Percentiles rank a stretch among this genome's conserved stretches.
phyloP scores from a whole-genome alignment of 495 filamentous ascomycete genomes.

The Hypoxylon intermedium region DNA sequence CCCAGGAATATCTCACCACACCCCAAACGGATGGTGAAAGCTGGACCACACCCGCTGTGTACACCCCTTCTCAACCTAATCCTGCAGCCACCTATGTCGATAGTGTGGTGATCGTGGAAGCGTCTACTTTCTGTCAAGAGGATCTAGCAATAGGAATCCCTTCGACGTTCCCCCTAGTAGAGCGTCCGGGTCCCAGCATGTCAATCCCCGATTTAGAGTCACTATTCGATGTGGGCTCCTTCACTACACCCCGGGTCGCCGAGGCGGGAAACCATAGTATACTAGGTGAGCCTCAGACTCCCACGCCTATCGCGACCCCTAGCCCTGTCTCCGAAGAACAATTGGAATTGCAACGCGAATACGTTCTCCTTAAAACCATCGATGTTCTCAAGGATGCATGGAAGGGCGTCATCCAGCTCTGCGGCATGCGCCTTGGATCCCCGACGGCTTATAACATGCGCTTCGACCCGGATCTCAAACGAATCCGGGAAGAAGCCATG shows the following conservation, averaged over 20 bases:
- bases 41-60: not conserved
- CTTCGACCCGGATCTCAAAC: conserved; percentile 1
- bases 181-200: not conserved
- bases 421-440: not conserved
- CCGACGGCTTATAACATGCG: not conserved
- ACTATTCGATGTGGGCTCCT: not conserved
- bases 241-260: not conserved
- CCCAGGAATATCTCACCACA: not conserved
- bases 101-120: not conserved
- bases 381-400: not conserved
- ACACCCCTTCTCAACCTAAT: not conserved
- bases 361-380: not conserved
- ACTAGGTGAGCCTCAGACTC: not conserved
- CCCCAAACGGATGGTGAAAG: not conserved
- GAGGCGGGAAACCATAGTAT: not conserved
- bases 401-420: not conserved
- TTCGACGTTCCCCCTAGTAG: not conserved
- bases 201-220: not conserved
- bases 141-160: not conserved
- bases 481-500: not conserved
- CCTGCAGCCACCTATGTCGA: not conserved
- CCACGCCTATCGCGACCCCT: not conserved
- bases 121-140: conserved; percentile 1
- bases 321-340: not conserved
- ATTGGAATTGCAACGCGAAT: conserved; percentile 1